These are phyloP conservation scores for Hymenoscyphus albidus DNA, from an alignment of 2,329 filamentous ascomycete genomes.

Conservation along the genomic window DNA sequence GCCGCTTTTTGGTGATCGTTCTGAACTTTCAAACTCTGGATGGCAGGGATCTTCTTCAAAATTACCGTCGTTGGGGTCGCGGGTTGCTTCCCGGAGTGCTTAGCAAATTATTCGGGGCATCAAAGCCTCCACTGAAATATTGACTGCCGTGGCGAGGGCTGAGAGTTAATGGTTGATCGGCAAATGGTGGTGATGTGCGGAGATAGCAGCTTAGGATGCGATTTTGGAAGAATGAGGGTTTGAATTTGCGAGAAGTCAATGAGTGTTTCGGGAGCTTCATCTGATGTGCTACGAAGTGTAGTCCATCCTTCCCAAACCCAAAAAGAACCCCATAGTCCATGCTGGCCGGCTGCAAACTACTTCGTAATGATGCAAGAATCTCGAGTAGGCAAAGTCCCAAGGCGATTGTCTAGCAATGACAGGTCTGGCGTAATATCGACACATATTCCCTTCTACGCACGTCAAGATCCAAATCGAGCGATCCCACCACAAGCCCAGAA, in stretches of 20 bases:
- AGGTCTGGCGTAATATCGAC: neutral
- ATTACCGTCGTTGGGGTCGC: conserved; percentile 2
- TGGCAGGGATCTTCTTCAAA: conserved; percentile 5
- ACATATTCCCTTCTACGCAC: conserved; percentile 1
- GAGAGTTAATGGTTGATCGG: conserved; percentile 1
- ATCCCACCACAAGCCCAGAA: neutral
- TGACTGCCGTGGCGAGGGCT: conserved; percentile 8
- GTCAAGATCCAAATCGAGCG: neutral
- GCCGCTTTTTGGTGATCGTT: conserved; percentile 10
- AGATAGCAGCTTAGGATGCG: conserved; percentile 1
- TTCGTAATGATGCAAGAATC: too few species aligned
- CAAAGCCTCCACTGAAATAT: neutral
- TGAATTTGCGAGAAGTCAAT: neutral
- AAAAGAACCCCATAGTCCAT: too few species aligned
- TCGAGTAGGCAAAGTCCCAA: neutral
- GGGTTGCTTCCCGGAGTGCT: conserved; percentile 9
- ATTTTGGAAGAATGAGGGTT: neutral
- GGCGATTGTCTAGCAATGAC: neutral
- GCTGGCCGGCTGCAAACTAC: too few species aligned
- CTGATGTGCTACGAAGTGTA: too few species aligned
- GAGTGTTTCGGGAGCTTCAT: neutral
- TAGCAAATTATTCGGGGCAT: neutral
- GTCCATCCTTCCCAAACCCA: too few species aligned
- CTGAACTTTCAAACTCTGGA: neutral
- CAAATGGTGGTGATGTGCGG: neutral